Conservation (phyloP, 2,329 filamentous ascomycete species). For the Clarireedia hainanense region DNA sequence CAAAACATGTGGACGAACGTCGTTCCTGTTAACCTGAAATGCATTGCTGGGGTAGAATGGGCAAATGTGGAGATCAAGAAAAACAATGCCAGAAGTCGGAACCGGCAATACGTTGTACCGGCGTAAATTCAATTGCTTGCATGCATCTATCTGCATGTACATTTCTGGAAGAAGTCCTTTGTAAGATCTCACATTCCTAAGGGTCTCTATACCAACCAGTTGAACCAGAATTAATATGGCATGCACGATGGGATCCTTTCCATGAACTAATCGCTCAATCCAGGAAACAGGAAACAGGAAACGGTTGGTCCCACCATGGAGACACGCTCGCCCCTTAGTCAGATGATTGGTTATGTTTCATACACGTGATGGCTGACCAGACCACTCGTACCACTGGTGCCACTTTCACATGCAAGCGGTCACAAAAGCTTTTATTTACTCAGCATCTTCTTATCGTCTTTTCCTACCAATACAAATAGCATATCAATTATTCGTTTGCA, state of each 20-base stretch:
- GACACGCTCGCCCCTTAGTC: not conserved
- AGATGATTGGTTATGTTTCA: not conserved
- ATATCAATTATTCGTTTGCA: not conserved
- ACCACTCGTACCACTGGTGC: not conserved
- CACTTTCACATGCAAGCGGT: not conserved
- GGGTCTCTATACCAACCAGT: not conserved
- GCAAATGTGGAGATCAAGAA: conserved; percentile 7
- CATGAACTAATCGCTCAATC: too few species aligned
- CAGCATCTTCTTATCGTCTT: not conserved
- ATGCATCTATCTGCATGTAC: not conserved
- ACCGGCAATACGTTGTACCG: conserved; percentile 10
- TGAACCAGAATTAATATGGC: too few species aligned
- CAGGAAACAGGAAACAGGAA: too few species aligned
- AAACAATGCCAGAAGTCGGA: not conserved
- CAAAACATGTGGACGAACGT: conserved; percentile 4
- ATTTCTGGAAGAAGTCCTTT: not conserved
- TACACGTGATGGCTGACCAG: not conserved
- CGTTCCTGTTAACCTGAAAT: conserved; percentile 12
- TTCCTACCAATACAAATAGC: not conserved
- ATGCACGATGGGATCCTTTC: too few species aligned
- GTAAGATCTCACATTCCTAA: not conserved
- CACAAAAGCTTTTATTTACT: not conserved
- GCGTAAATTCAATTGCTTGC: not conserved
- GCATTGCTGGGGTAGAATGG: conserved; percentile 15
- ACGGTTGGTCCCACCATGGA: not conserved